Percentiles rank a stretch among this genome's conserved stretches.
Conservation (phyloP, 2,329 filamentous ascomycete species). For the Claviceps purpurea region DNA sequence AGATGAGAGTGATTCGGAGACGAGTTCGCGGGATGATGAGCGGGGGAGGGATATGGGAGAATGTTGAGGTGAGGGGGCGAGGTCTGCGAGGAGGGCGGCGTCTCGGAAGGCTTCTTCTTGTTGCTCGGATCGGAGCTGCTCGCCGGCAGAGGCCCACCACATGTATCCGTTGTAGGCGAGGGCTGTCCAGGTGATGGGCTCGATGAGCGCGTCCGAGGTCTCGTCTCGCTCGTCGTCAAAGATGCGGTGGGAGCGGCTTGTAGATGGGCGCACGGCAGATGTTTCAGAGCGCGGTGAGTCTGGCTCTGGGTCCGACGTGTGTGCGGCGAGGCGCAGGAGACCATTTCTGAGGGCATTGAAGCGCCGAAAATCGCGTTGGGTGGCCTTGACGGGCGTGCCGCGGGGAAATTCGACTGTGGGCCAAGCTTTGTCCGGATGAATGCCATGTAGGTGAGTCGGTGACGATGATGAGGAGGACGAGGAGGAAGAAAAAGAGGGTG, state of each 20-base stretch:
- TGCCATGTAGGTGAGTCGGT: slow-evolving; percentile 5
- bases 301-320: slow-evolving; percentile 12
- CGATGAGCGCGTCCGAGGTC: slow-evolving; percentile 41
- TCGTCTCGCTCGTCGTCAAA: slow-evolving; percentile 30
- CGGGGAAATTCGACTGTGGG: slow-evolving; percentile 58
- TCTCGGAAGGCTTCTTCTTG: slow-evolving; percentile 45
- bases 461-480: slow-evolving; percentile 14
- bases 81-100: slow-evolving; percentile 39
- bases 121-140: slow-evolving; percentile 49
- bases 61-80: slow-evolving; percentile 23
- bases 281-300: slow-evolving; percentile 17
- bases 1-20: slow-evolving; percentile 32
- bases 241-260: slow-evolving; percentile 13
- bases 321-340: slow-evolving; percentile 34
- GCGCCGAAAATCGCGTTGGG: slow-evolving; percentile 76
- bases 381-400: slow-evolving; percentile 61
- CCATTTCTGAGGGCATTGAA: slow-evolving; percentile 57
- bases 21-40: slow-evolving; percentile 18
- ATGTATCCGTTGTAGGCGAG: slow-evolving; percentile 74
- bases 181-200: slow-evolving; percentile 55
- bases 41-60: slow-evolving; percentile 18
- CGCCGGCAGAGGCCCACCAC: slow-evolving; percentile 81
- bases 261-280: slow-evolving; percentile 14
- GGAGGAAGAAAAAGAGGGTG: slow-evolving; percentile 14
- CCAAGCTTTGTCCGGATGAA: slow-evolving; percentile 52